These are phyloP conservation scores for Amaranthus cruentus DNA, from an alignment of 148 eudicot species.

Conservation along the genomic window DNA sequence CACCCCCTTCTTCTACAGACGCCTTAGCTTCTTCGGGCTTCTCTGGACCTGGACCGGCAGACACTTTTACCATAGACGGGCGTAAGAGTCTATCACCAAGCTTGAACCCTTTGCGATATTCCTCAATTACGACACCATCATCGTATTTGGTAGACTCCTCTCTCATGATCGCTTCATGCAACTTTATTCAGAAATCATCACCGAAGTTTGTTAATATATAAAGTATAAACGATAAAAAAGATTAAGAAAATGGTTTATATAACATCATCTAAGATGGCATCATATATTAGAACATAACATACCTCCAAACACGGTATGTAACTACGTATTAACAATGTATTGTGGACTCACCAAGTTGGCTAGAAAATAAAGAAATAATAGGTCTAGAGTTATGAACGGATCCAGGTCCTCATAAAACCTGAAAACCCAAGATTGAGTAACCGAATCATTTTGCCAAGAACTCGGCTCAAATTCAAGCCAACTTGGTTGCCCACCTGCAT, in stretches of 20 bases:
- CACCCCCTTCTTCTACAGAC: slow-evolving; percentile 29
- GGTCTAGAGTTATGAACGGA: slow-evolving; percentile 37
- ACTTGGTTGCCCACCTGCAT: slow-evolving; percentile 69
- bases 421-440: slow-evolving; percentile 48
- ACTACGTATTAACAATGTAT: slow-evolving; percentile 3
- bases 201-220: not conserved
- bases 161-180: slow-evolving; percentile 91
- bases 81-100: slow-evolving; percentile 79
- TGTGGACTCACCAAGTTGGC: slow-evolving; percentile 71
- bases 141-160: slow-evolving; percentile 71
- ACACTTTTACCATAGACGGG: slow-evolving; percentile 91
- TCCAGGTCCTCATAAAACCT: slow-evolving; percentile 64
- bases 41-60: slow-evolving; percentile 83
- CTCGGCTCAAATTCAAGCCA: slow-evolving; percentile 67
- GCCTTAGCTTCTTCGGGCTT: slow-evolving; percentile 37
- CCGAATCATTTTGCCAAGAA: slow-evolving; percentile 53
- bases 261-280: not conserved
- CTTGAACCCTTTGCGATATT: slow-evolving; percentile 67
- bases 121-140: slow-evolving; percentile 59
- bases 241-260: not conserved
- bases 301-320: not conserved
- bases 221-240: too few relatives aligned
- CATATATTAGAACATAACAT: not conserved
- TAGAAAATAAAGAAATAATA: slow-evolving; percentile 41
- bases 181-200: slow-evolving; percentile 37